These are phyloP conservation scores for Mortierella sp. DNA, from an alignment of 371 early-diverging fungal species.

Conservation along the genomic window DNA sequence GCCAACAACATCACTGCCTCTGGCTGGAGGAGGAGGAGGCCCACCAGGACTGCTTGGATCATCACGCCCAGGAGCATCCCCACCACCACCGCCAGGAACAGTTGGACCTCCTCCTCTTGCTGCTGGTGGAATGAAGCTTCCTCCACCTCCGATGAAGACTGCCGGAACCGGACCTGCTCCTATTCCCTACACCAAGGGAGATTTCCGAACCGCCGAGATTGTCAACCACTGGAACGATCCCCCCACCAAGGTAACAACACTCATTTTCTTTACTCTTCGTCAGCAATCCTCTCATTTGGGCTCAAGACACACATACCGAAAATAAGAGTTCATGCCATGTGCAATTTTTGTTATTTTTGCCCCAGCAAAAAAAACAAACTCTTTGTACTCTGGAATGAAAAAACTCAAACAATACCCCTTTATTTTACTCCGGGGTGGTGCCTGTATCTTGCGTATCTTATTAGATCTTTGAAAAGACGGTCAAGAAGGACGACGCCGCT, in stretches of 20 bases:
- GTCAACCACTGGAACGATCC: conserved; percentile 68
- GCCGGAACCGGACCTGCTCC: conserved; percentile 23
- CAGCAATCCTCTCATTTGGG: neutral
- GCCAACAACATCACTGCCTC: conserved; percentile 16
- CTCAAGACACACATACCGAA: too few relatives aligned
- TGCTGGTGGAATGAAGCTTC: conserved; percentile 27
- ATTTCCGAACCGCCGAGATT: conserved; percentile 63
- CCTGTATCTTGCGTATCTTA: neutral
- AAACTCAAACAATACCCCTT: neutral
- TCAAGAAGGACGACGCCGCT: conserved; percentile 19
- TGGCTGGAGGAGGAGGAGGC: conserved; percentile 28
- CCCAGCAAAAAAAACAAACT: neutral
- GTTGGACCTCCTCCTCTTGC: conserved; percentile 8
- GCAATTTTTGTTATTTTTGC: neutral
- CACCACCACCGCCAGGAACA: conserved; percentile 29
- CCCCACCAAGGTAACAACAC: conserved; percentile 58
- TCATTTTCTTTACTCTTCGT: neutral
- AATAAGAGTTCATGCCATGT: neutral
- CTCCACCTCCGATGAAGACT: conserved; percentile 42
- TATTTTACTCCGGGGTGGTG: neutral
- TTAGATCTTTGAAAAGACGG: conserved; percentile 53
- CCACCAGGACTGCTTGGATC: conserved; percentile 44
- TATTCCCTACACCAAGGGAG: conserved; percentile 48
- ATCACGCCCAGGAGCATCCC: conserved; percentile 8
- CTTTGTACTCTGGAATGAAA: neutral